Conservation (phyloP, 2,329 filamentous ascomycete species). For the Claviceps humidiphila region DNA sequence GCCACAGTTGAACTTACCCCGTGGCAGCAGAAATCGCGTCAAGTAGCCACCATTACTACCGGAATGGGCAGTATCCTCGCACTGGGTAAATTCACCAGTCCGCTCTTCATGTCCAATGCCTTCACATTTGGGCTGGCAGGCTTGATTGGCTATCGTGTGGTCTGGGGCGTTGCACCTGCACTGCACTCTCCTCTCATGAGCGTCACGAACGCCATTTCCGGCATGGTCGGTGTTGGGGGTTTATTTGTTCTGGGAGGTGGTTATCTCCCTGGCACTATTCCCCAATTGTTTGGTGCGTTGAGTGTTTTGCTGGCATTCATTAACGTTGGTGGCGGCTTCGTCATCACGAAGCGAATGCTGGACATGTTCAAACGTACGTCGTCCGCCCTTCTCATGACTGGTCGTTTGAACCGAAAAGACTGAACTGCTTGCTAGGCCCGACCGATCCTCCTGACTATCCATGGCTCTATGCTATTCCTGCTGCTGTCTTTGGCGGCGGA, state of each 20-base stretch:
- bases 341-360: conserved; percentile 86
- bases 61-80: conserved; percentile 65
- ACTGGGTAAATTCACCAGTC: conserved; percentile 67
- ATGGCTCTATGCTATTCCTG: conserved; percentile 74
- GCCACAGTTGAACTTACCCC: conserved; percentile 59
- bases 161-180: conserved; percentile 76
- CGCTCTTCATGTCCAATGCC: conserved; percentile 76
- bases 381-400: conserved; percentile 6
- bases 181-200: conserved; percentile 85
- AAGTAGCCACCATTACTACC: conserved; percentile 61
- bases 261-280: conserved; percentile 62
- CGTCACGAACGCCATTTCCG: conserved; percentile 85
- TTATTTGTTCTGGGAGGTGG: conserved; percentile 83
- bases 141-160: conserved; percentile 74
- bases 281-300: conserved; percentile 62
- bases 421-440: conserved; percentile 32
- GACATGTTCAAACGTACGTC: conserved; percentile 69
- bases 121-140: conserved; percentile 77
- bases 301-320: conserved; percentile 80
- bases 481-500: conserved; percentile 63
- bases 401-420: not conserved
- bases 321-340: conserved; percentile 78
- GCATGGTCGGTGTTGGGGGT: conserved; percentile 80
- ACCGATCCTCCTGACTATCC: conserved; percentile 82
- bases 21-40: conserved; percentile 65